Base-by-base conservation (phyloP, 2,329 filamentous ascomycete genomes). In the Fusarium oligoseptatum region DNA sequence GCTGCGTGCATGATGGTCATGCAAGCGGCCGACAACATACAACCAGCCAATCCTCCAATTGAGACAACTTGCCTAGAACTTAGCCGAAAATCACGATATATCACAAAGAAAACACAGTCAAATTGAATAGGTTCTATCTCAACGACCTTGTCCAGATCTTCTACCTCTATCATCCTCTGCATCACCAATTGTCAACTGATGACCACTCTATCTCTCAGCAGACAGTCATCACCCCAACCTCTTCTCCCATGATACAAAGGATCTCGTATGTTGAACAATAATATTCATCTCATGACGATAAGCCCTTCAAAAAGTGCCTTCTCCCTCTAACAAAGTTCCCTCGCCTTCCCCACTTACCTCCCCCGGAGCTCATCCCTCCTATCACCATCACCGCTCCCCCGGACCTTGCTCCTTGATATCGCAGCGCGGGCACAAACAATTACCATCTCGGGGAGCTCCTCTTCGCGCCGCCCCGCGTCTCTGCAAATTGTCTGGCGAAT, bases 301-400 rank as follows among this genome's bases (percentile, higher is more conserved):
- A 41, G n/a, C 43, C 58, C 48, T 22, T 75, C 72, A 69, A 74
- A 74, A 74, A 74, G 71, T 73, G 45, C 57, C 71, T 64, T 43
- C 12, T 45, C 24, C 32, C 55, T 36, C 50, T 52, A 64, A 75
- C 74, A 76, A 73, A 76, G 71, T 76, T 76, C 74, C 74, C 45
- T 27, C 15, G 8, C 66, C 65, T 64, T 48, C 73, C 37, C 74
- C 73, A 76, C 65, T 62, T 22, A 22, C 27, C 45, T 66, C 20
- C 41, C 27, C 27, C n/a, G 11, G 20, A 60, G 29, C 45, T 17
- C 45, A 17, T 50, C 45, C 45, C 45, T 50, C 71, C 75, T 72
- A 78, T 76, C 75, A 68, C 34, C 57, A 68, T 14, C 39, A 34
- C 37, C 32, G 55, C 41, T 9, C 27, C 52, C 52, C 63, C n/a